Conservation (phyloP, 2,329 filamentous ascomycete species). For the Sporothrix humicola region DNA sequence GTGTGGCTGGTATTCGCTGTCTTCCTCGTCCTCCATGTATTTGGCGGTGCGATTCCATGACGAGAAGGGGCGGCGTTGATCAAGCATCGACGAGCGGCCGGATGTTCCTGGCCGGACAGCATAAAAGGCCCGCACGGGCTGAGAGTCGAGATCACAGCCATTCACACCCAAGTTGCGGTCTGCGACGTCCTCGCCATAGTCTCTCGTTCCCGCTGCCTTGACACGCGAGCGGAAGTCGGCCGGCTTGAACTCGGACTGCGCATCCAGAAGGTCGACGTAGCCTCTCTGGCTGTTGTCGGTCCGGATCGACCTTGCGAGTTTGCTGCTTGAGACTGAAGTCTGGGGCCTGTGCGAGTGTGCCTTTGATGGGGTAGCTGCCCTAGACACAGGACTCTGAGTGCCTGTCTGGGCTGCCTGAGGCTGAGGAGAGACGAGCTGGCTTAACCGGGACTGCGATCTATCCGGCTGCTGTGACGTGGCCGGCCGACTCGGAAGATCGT, state of each 20-base stretch:
- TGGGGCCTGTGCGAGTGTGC: conserved; percentile 17
- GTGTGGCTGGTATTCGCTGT: conserved; percentile 26
- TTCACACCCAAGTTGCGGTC: conserved; percentile 61
- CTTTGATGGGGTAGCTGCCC: conserved; percentile 22
- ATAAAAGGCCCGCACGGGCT: conserved; percentile 48
- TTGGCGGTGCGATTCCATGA: not conserved
- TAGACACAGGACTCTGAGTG: not conserved
- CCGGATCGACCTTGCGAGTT: not conserved
- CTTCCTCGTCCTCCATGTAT: conserved; percentile 10
- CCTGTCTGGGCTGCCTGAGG: not conserved
- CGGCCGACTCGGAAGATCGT: conserved; percentile 45
- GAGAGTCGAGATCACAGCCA: conserved; percentile 44
- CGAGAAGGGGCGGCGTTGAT: conserved; percentile 23
- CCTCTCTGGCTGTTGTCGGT: conserved; percentile 22
- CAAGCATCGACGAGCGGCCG: not conserved
- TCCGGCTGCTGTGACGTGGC: conserved; percentile 43
- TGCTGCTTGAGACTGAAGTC: conserved; percentile 30
- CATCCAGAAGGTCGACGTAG: conserved; percentile 63
- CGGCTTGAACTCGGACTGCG: conserved; percentile 58
- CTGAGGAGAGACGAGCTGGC: not conserved
- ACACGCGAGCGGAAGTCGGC: conserved; percentile 57
- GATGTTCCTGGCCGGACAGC: conserved; percentile 34
- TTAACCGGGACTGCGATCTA: not conserved
- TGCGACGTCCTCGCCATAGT: conserved; percentile 69
- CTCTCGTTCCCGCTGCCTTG: conserved; percentile 56